Conservation (phyloP, 2,329 filamentous ascomycete species). For the Mariannaea sp. region DNA sequence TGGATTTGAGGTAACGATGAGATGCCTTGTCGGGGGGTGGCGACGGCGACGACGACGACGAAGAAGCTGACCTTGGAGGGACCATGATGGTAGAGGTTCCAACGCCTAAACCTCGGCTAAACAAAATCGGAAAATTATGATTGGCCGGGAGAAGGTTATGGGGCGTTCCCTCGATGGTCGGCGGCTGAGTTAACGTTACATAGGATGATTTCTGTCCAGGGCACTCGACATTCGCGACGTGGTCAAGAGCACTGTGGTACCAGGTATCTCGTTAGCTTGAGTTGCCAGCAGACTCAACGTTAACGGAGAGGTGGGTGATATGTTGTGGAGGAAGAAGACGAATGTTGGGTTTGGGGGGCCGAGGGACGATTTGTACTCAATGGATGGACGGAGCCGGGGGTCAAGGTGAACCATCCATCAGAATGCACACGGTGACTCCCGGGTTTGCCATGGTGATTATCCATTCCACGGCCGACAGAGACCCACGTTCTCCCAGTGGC, state of each 20-base stretch:
- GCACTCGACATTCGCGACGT: conserved; percentile 1
- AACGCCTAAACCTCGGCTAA: conserved; percentile 36
- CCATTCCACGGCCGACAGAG: conserved; percentile 10
- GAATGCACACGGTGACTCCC: neutral
- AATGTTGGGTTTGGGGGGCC: conserved; percentile 10
- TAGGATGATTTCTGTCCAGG: conserved; percentile 24
- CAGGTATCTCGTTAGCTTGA: no score
- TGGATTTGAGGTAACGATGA: conserved; percentile 40
- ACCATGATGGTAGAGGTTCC: conserved; percentile 26
- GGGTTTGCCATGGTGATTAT: neutral
- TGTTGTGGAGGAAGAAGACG: conserved; percentile 1
- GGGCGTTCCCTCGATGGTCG: conserved; percentile 21
- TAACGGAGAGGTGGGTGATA: neutral
- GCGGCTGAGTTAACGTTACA: conserved; percentile 38
- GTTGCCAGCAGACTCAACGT: neutral
- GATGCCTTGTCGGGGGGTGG: conserved; percentile 31
- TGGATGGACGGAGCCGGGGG: neutral
- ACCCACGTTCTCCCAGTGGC: conserved; percentile 24
- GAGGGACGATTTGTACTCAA: conserved; percentile 21
- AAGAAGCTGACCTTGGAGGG: conserved; percentile 24
- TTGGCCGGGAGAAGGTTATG: conserved; percentile 23
- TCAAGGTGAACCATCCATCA: conserved; percentile 1
- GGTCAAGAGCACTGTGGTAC: conserved; percentile 6
- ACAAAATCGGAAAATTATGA: conserved; percentile 15
- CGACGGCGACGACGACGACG: conserved; percentile 31